Conservation (phyloP, 192 early-diverging fungal species). For the Pecoramyces ruminantium region DNA sequence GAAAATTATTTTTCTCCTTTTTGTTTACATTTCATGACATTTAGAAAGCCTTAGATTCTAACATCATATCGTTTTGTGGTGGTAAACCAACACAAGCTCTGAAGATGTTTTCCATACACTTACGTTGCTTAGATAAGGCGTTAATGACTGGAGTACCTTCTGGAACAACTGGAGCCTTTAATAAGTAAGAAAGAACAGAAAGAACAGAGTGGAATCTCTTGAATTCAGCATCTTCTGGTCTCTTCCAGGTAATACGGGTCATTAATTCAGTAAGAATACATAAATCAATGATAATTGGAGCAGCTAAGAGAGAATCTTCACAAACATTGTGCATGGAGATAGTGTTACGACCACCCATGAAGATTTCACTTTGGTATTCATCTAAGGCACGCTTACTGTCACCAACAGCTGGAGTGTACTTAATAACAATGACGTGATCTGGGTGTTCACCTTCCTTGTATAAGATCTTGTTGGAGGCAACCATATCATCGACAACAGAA, state of each 20-base stretch:
- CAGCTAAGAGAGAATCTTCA: constrained; percentile 95
- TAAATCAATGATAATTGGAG: constrained; percentile 91
- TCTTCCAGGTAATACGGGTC: constrained; percentile 86
- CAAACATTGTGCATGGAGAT: constrained; percentile 98
- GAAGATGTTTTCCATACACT: constrained; percentile 95
- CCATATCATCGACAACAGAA: constrained; percentile 99
- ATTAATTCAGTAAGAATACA: constrained; percentile 90
- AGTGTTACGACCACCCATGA: constrained; percentile 94
- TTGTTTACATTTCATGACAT: no score
- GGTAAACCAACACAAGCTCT: constrained; percentile 88
- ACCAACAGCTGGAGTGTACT: constrained; percentile 93
- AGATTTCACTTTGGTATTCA: constrained; percentile 96
- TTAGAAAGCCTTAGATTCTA: constrained; percentile 26
- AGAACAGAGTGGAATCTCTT: constrained; percentile 85
- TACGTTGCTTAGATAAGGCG: constrained; percentile 83
- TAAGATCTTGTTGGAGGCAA: constrained; percentile 78
- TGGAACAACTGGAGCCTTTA: constrained; percentile 94
- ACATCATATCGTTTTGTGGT: constrained; percentile 91
- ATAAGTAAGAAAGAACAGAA: constrained; percentile 83
- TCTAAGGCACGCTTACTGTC: constrained; percentile 96
- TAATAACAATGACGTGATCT: constrained; percentile 89
- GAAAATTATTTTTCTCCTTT: no score
- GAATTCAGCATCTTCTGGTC: constrained; percentile 44
- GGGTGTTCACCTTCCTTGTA: constrained; percentile 69
- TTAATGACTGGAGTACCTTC: constrained; percentile 85